A percentile compares a stretch with the other conserved stretches of the same genome.
phyloP scores from a whole-genome alignment of 140 eudicot genomes.

The Anethum foeniculum region DNA sequence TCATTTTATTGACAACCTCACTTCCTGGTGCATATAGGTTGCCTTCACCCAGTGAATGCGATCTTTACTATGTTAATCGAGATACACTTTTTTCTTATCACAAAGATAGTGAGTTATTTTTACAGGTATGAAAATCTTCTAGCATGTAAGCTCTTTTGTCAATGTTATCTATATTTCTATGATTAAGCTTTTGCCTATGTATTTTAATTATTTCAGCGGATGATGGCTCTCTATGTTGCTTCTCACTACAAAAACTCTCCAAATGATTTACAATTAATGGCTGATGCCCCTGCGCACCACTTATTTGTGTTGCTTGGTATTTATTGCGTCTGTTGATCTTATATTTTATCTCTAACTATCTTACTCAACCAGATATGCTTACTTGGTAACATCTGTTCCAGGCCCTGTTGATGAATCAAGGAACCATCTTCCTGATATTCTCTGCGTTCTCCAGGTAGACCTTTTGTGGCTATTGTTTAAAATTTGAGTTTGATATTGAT shows the following conservation, averaged over 20 bases:
- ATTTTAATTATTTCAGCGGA: conserved; percentile 51
- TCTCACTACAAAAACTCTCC: conserved; percentile 98
- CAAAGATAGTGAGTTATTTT: conserved; percentile 81
- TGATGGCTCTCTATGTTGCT: conserved; percentile 97
- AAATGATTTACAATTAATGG: conserved; percentile 86
- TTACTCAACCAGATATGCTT: neutral
- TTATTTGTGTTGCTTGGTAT: conserved; percentile 90
- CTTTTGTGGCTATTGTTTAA: neutral
- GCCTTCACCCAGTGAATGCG: conserved; percentile 84
- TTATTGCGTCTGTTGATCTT: neutral
- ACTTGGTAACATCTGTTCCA: conserved; percentile 18
- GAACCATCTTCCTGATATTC: conserved; percentile 94
- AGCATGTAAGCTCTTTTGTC: neutral
- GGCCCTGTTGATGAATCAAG: conserved; percentile 95
- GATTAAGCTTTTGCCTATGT: conserved; percentile 11
- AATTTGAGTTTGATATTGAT: neutral
- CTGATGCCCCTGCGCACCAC: conserved; percentile 99
- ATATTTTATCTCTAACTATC: neutral
- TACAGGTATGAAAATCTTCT: conserved; percentile 47
- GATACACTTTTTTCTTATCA: conserved; percentile 97
- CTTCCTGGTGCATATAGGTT: conserved; percentile 36
- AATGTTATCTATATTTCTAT: neutral
- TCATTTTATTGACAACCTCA: conserved; percentile 9
- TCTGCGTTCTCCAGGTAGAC: conserved; percentile 88
- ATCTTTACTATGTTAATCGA: conserved; percentile 91